Evolutionary conservation across 2,329 filamentous ascomycete genomes (phyloP).

Genomic region (Aspergillus spinulosporus): DNA sequence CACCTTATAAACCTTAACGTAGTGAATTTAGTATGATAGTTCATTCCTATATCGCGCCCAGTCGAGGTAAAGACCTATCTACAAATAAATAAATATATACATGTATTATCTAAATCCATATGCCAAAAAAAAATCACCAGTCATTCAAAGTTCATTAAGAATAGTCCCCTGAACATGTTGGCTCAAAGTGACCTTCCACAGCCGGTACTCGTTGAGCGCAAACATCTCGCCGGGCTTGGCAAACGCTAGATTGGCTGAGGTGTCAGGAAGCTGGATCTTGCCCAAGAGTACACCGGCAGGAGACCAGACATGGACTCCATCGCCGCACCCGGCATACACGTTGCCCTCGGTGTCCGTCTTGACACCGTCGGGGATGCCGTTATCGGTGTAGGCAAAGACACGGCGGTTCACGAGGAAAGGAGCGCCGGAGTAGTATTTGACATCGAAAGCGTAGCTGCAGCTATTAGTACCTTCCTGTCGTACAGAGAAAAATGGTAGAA

Average conservation of each 20-base stretch:
- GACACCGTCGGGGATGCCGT: slow-evolving; percentile 50
- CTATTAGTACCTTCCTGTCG: background rate
- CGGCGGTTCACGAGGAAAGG: slow-evolving; percentile 52
- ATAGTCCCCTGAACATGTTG: slow-evolving; percentile 17
- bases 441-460: slow-evolving; percentile 50
- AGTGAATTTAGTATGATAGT: too few relatives aligned
- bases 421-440: slow-evolving; percentile 35
- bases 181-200: slow-evolving; percentile 47
- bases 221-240: slow-evolving; percentile 40
- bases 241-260: slow-evolving; percentile 54
- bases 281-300: slow-evolving; percentile 53
- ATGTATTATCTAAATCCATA: background rate
- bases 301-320: slow-evolving; percentile 59
- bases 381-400: slow-evolving; percentile 53
- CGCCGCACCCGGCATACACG: slow-evolving; percentile 57
- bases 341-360: slow-evolving; percentile 57
- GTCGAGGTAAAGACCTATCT: background rate
- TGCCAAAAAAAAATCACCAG: background rate
- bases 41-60: background rate
- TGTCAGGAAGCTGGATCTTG: slow-evolving; percentile 57
- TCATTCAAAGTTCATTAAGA: background rate
- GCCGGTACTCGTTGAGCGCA: slow-evolving; percentile 42
- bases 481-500: background rate
- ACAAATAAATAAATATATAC: too few relatives aligned
- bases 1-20: too few relatives aligned